Evolutionary conservation across 345 rosid species (phyloP), one percentile per base, ranked within the genome.

Genomic region (Cardamine occulta): DNA sequence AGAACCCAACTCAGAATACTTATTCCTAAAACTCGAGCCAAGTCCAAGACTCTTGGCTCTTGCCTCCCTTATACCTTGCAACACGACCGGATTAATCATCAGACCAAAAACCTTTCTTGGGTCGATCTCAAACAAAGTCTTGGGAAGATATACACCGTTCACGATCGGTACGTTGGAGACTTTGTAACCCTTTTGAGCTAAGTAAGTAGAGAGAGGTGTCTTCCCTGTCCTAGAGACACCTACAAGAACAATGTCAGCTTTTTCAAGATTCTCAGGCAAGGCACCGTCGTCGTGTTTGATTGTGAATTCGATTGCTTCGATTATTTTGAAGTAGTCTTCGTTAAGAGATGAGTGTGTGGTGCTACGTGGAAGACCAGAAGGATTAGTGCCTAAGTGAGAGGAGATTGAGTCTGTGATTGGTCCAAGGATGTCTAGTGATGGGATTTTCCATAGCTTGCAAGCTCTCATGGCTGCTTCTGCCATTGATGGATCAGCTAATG

Each of bases 281-380:
- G 89, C 91, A 11, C 96, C 97, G 34, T 94, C 97, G 71, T 89
- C 98, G 66, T 90, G 93, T 83, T 90, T 90, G 82, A 91, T 90
- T 0, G 93, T 94, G 81, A 94, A 94, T 57, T 94, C 97, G 51
- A 91, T 84, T 7, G 97, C 96, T 82, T 89, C 91, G 32, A 91
- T 88, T 39, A 91, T 51, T 51, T 29, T 40, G 74, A 94, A 91
- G 81, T 87, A 94, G 19, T 94, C 96, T 15, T 88, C 94, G 1
- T 82, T 72, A 10, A 90, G 89, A 26, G 89, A 83, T 23, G 80
- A 18, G 48, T 66, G 78, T 70, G 89, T 73, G 14, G 88, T 84
- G 44, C 93, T 87, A 37, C 98, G 96, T 7, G 93, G 85, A 32
- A 94, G 88, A 21, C 97, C 96, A 4, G 91, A 88, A 24, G 98